A percentile compares a stretch with the other conserved stretches of the same genome.
These are phyloP conservation scores for Butyriboletus loyo DNA, from an alignment of 768 basidiomycete species.

Conservation along the genomic window DNA sequence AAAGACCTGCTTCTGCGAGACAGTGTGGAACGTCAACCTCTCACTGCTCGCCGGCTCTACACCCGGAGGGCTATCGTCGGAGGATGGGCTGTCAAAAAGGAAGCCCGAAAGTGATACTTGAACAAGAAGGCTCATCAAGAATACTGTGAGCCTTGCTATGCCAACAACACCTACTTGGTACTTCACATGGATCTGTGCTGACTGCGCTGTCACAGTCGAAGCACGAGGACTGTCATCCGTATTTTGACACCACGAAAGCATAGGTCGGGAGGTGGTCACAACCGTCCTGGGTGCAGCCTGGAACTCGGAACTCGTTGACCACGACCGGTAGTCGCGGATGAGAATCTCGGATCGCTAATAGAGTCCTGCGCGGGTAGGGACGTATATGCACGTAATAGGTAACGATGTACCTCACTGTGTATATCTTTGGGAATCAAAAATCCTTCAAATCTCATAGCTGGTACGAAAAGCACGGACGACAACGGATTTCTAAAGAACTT, in stretches of 20 bases:
- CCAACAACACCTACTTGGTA: not conserved
- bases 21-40: not conserved
- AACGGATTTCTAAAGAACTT: not conserved
- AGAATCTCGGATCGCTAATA: not conserved
- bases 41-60: not conserved
- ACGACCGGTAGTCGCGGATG: not conserved
- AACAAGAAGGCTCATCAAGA: not conserved
- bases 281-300: not conserved
- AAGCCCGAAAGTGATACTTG: not conserved
- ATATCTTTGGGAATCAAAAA: not conserved
- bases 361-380: not conserved
- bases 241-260: not conserved
- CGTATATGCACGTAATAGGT: not conserved
- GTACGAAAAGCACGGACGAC: not conserved
- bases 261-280: not conserved
- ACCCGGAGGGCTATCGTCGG: not conserved
- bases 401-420: not conserved
- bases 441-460: not conserved
- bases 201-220: not conserved
- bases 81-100: not conserved
- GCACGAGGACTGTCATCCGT: not conserved
- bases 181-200: not conserved
- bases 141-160: not conserved
- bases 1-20: not conserved
- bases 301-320: not conserved